These are phyloP conservation scores for Aspergillus sp. DNA, from an alignment of 2,329 filamentous ascomycete genomes.

Conservation along the genomic window DNA sequence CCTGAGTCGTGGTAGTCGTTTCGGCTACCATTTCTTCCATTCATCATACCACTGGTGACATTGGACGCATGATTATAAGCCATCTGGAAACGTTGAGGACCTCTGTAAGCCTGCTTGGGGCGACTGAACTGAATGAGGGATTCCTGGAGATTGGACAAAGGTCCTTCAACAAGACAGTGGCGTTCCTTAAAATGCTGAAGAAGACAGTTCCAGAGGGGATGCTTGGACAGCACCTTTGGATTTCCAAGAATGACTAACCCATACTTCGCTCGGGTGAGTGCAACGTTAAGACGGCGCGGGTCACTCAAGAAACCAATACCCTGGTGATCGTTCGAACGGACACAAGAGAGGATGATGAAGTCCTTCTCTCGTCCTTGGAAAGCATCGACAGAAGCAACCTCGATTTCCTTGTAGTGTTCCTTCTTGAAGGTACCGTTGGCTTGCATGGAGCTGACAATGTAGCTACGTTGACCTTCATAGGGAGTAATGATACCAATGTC, in stretches of 20 bases:
- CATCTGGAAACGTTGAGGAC: slow-evolving; percentile 81
- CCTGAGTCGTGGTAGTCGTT: slow-evolving; percentile 66
- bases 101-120: slow-evolving; percentile 86
- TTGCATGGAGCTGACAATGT: slow-evolving; percentile 99
- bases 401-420: slow-evolving; percentile 96
- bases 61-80: slow-evolving; percentile 65
- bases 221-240: slow-evolving; percentile 94
- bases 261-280: slow-evolving; percentile 93
- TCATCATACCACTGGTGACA: slow-evolving; percentile 50
- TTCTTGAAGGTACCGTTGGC: slow-evolving; percentile 96
- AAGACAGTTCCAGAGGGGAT: slow-evolving; percentile 95
- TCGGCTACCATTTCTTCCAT: slow-evolving; percentile 46
- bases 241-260: slow-evolving; percentile 95
- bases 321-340: slow-evolving; percentile 97
- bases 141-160: slow-evolving; percentile 90
- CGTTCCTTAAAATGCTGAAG: slow-evolving; percentile 94
- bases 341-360: slow-evolving; percentile 95
- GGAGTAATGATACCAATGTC: slow-evolving; percentile 98
- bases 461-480: slow-evolving; percentile 96
- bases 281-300: slow-evolving; percentile 93
- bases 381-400: slow-evolving; percentile 95
- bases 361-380: slow-evolving; percentile 99
- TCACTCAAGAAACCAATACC: slow-evolving; percentile 98
- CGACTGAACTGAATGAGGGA: slow-evolving; percentile 92
- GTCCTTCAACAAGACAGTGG: slow-evolving; percentile 93